Evolutionary conservation across 2,329 filamentous ascomycete genomes (phyloP).

Genomic region (Teratosphaeria zuluensis): DNA sequence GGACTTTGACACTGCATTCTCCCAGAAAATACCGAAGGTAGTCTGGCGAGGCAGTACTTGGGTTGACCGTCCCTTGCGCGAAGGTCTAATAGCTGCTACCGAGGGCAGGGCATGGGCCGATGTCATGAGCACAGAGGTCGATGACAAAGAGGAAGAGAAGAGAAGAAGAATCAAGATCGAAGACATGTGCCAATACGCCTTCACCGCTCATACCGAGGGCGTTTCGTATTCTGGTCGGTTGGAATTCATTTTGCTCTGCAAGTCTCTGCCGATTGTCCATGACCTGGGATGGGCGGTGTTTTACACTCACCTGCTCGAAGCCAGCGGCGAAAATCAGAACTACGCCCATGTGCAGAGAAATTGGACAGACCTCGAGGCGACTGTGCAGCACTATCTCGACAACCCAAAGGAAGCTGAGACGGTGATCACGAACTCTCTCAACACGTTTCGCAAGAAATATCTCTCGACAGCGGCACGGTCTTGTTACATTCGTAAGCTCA

Average conservation of each 20-base stretch:
- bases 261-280: constrained; percentile 22
- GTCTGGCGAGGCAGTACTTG: constrained; percentile 38
- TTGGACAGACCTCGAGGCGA: constrained; percentile 19
- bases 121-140: constrained; percentile 18
- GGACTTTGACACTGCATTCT: constrained; percentile 9
- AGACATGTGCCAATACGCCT: constrained; percentile 22
- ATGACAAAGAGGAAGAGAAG: background rate
- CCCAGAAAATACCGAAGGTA: constrained; percentile 37
- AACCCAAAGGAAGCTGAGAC: constrained; percentile 14
- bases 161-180: constrained; percentile 1
- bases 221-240: constrained; percentile 26
- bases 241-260: constrained; percentile 26
- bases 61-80: constrained; percentile 16
- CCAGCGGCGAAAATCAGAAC: constrained; percentile 16
- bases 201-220: constrained; percentile 25
- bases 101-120: constrained; percentile 36
- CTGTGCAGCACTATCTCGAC: constrained; percentile 17
- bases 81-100: constrained; percentile 22
- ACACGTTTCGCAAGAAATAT: constrained; percentile 21
- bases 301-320: constrained; percentile 21
- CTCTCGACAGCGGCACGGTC: constrained; percentile 20
- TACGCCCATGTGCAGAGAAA: constrained; percentile 21
- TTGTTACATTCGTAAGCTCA: constrained; percentile 23
- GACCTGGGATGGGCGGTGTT: constrained; percentile 22
- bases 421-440: constrained; percentile 18